These are phyloP conservation scores for Lithohypha guttulata DNA, from an alignment of 2,329 filamentous ascomycete genomes.

Conservation along the genomic window DNA sequence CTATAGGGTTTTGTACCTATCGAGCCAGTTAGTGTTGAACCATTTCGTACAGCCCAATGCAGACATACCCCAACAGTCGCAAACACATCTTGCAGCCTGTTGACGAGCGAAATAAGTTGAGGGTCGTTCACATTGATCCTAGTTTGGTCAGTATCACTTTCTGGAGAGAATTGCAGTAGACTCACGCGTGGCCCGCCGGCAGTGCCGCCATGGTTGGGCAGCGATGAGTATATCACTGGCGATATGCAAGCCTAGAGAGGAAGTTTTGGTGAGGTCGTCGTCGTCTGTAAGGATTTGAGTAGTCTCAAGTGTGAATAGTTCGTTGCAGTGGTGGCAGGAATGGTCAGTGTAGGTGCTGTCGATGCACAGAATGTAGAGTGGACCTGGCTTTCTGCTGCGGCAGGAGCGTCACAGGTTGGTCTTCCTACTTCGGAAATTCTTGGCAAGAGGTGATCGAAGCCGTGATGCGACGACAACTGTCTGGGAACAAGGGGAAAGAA, in stretches of 20 bases:
- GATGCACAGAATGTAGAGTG: too few species aligned
- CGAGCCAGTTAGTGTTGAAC: slow-evolving; percentile 19
- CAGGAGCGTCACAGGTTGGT: too few species aligned
- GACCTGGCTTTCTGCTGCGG: too few species aligned
- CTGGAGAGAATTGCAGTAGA: slow-evolving; percentile 21
- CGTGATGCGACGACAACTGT: too few species aligned
- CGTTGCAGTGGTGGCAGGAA: too few species aligned
- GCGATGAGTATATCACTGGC: too few species aligned
- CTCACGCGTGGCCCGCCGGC: slow-evolving; percentile 37
- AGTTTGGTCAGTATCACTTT: slow-evolving; percentile 15
- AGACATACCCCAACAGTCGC: slow-evolving; percentile 74
- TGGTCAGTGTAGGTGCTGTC: too few species aligned
- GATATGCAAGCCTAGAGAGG: too few species aligned
- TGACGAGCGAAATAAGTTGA: slow-evolving; percentile 70
- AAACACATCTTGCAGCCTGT: slow-evolving; percentile 99
- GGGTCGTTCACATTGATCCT: slow-evolving; percentile 65
- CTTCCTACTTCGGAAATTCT: slow-evolving; percentile 1
- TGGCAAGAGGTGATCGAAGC: not conserved
- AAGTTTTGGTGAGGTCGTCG: too few species aligned
- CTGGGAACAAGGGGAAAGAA: too few species aligned
- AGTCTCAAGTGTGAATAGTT: too few species aligned
- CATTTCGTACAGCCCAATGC: slow-evolving; percentile 21
- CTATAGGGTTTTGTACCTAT: slow-evolving; percentile 95
- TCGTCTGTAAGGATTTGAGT: too few species aligned
- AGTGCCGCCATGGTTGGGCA: slow-evolving; percentile 33